Base-by-base conservation (phyloP, 2,329 filamentous ascomycete genomes). In the Trichophyton equinum region DNA sequence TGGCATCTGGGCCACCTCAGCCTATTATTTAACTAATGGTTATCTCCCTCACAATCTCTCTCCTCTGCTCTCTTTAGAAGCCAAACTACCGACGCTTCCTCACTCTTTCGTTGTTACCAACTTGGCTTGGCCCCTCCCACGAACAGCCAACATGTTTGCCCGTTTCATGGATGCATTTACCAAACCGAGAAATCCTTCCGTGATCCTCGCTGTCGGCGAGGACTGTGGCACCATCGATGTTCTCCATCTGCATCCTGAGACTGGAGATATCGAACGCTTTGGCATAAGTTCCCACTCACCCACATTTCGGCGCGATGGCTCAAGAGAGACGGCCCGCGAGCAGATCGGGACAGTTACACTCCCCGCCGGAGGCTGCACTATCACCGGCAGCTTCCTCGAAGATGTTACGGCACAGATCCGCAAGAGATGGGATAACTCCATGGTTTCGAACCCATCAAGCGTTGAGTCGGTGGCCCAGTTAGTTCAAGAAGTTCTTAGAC, bases 201-300 rank as follows among this genome's bases (percentile, higher is more conserved):
- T 42, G 15, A 4, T 64, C 58, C 57, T 64, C 38, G 60, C 61
- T 38, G 33, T 62, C 53, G 55, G 60, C 47, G 49, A 27, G 15
- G 56, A 40, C 46, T 53, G 53, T 27, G 18, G 7, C 36, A 15
- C 2, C 1, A 61, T 62, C 18, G 1, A 60, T 22, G 27, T 53
- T 49, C 60, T 64, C 33, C 62, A 64, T 58, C 53, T 63, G 11
- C 4, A 63, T 2, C 61, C 63, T 20, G 63, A 64, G 42, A 51
- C 59, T 36, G 63, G 63, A 20, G 46, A 55, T 25, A 56, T 63
- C 38, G 63, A 64, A 62, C 58, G 60, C 58, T 63, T 57, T 47
- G 44, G 62, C 60, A 18, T 18, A 7, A 59, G 47, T 33, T 46
- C 1, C 30, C 8, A n/a, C 25, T 57, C 58, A 25, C 56, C 58